phyloP scores from a whole-genome alignment of 768 basidiomycete genomes.

The Mycena galericulata region DNA sequence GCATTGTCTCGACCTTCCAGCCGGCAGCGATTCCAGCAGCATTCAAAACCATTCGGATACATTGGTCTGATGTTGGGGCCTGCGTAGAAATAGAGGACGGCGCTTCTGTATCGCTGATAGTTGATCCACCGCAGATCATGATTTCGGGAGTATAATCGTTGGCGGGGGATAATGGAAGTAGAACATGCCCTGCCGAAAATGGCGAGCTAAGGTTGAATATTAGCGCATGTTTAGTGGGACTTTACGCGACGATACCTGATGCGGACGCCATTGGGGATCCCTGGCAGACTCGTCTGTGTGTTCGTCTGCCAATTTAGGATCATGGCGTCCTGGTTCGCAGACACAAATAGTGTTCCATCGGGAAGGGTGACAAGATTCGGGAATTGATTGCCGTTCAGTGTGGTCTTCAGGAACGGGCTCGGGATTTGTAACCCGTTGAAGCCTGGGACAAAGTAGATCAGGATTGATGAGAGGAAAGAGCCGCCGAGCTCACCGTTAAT shows the following conservation, averaged over 20 bases:
- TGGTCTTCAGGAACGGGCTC: constrained; percentile 25
- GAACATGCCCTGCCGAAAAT: constrained; percentile 51
- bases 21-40: constrained; percentile 55
- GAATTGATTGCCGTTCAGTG: constrained; percentile 32
- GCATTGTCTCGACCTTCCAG: constrained; percentile 60
- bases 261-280: constrained; percentile 58
- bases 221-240: not conserved
- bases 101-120: constrained; percentile 45
- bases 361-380: constrained; percentile 51
- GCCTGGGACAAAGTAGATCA: constrained; percentile 19
- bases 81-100: constrained; percentile 49
- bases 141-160: constrained; percentile 57
- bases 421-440: constrained; percentile 39
- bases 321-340: constrained; percentile 56
- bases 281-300: constrained; percentile 53
- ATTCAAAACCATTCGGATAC: constrained; percentile 55
- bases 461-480: not conserved
- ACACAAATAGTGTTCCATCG: constrained; percentile 55
- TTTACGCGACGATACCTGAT: constrained; percentile 43
- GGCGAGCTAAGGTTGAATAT: constrained; percentile 38
- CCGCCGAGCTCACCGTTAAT: constrained; percentile 43
- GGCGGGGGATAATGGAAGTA: constrained; percentile 52
- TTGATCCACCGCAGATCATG: constrained; percentile 60
- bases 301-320: constrained; percentile 55
- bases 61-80: constrained; percentile 56